Evolutionary conservation across 768 basidiomycete genomes (phyloP), one percentile per base, ranked within the genome.

Genomic region (Termitomyces sp.): DNA sequence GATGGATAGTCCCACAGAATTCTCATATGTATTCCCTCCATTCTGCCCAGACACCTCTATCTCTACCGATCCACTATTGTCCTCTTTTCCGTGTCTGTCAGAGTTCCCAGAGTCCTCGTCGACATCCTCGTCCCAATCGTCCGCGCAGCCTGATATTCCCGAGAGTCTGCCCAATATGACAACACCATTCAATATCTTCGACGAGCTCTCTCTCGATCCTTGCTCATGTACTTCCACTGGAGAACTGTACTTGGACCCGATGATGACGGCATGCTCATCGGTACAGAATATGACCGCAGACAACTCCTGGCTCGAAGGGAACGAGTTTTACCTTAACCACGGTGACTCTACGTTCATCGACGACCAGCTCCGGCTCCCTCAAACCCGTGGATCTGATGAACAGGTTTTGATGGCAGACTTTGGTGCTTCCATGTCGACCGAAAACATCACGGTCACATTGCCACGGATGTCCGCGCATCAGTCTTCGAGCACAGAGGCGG

Each of bases 101-200:
- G 64, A 65, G 33, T 72, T 74, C 7, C 73, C 73, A n/a, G 69
- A 62, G 24, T 72, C 75, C 20, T 68, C 69, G 1, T 73, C 75
- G 7, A 66, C 67, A 4, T 71, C 73, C 61, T 69, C 75, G 50
- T 65, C 72, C 55, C 71, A 72, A 26, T 73, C 75, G 37, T 76
- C 77, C 22, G 76, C 78, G 43, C 68, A 70, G 57, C 69, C 74
- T 13, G 76, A 77, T 46, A 68, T 69, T 45, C 74, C 76, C 57
- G 75, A 76, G 48, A 64, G 57, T 55, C 69, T 64, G 33, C 64
- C 68, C 49, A 63, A 70, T 48, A 54, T 68, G 48, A 59, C 68
- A 36, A 62, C 67, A 48, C 62, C 71, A n/a, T 71, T 74, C 56
- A 70, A 69, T 59, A 62, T 73, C 46, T 71, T 73, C 52, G 71